Base-by-base conservation (phyloP, 2,329 filamentous ascomycete species). In the Zalaria sp. region DNA sequence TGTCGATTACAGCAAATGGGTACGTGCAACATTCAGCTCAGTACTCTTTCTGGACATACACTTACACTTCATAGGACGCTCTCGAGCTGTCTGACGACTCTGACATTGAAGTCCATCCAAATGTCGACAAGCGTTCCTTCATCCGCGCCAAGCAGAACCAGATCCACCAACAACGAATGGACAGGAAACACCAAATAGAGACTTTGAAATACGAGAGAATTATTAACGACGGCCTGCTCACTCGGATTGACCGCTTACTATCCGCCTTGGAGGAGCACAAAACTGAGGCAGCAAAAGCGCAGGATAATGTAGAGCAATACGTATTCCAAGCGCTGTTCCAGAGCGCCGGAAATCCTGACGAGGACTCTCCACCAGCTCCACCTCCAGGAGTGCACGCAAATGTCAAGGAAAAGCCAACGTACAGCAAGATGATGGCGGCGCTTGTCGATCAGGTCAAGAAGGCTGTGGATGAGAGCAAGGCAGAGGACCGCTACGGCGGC, bases 391-490 rank as follows among this genome's bases (percentile, higher is more conserved):
- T 95, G 27, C 81, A 93, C 56, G 71, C 73, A 35, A 72, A 85
- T 42, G 78, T 81, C 51, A 75, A 82, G 58, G 78, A 79, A 55
- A 77, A 84, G 52, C 85, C 84, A 1, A 82, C 80, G 9, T 98
- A 94, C 58, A 91, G 86, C 34, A 86, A 93, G 68, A 98, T 98
- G 91, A 88, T 98, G 82, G 84, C 84, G n/a, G 78, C 81, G n/a
- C 64, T 98, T 53, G 74, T 96, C 18, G 91, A 98, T 55, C 83
- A 93, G 62, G 87, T 96, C 35, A 95, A 94, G 62, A 78, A 84
- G 50, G 77, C 82, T 39, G 70, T 94, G 31, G 83, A 88, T 43
- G 83, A 87, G 57, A 57, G 60, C 18, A 82, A 82, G 61, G 77
- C 81, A 46, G 70, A 74, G 18, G 75, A 60, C 38, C 68, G 83